Percentiles rank a stretch among this genome's conserved stretches.
Evolutionary conservation across 352 stramenopile genomes (phyloP).

Genomic region (Aphanomyces cochlioides): DNA sequence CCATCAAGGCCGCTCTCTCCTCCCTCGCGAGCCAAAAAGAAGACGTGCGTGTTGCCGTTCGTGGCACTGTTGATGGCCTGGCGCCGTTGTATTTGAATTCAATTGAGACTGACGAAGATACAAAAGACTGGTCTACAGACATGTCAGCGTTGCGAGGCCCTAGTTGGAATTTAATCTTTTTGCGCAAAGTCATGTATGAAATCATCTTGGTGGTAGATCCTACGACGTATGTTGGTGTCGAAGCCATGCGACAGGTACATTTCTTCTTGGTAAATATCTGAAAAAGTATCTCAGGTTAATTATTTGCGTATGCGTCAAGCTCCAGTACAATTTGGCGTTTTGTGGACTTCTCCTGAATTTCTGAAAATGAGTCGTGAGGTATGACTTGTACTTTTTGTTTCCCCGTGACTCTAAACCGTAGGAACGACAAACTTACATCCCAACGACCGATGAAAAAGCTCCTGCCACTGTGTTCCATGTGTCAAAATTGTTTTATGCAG

Average conservation of each 20-base stretch:
- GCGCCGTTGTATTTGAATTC: conserved; percentile 78
- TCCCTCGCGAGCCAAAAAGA: background rate
- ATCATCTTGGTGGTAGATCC: conserved; percentile 72
- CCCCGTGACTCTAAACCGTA: background rate
- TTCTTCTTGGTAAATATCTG: background rate
- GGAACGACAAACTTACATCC: conserved; percentile 10
- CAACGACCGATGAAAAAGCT: conserved; percentile 34
- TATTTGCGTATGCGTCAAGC: conserved; percentile 71
- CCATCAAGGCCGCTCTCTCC: background rate
- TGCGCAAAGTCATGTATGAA: conserved; percentile 87
- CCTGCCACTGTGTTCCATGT: conserved; percentile 73
- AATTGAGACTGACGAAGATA: conserved; percentile 66
- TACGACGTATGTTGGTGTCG: conserved; percentile 44
- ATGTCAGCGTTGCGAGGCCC: conserved; percentile 47
- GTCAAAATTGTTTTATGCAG: conserved; percentile 50
- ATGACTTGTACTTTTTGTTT: background rate
- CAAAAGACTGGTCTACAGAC: conserved; percentile 46
- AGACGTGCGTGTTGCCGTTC: conserved; percentile 57
- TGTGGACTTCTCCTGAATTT: conserved; percentile 69
- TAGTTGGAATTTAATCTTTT: conserved; percentile 79
- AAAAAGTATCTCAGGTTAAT: conserved; percentile 40
- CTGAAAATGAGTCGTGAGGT: conserved; percentile 33
- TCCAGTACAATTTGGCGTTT: conserved; percentile 68
- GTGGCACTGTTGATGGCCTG: conserved; percentile 50
- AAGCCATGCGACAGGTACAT: conserved; percentile 35